Conservation (phyloP, 179 eudicot species). For the Corrigiola litoralis region DNA sequence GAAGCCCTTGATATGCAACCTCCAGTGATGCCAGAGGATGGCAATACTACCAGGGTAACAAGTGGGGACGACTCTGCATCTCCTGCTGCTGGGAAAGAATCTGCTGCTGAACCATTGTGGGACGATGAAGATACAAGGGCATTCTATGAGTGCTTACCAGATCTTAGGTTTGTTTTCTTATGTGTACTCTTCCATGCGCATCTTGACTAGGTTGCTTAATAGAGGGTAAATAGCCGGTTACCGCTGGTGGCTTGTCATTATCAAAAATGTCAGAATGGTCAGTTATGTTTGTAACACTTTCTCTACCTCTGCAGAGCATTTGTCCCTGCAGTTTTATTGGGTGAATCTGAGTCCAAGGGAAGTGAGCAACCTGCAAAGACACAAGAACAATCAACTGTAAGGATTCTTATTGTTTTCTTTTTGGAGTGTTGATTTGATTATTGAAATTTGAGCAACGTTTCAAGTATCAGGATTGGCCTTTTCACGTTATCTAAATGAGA, state of each 20-base stretch:
- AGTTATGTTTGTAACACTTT: constrained; percentile 1
- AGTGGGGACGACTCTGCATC: constrained; percentile 72
- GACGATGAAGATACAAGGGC: constrained; percentile 97
- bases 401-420: constrained; percentile 16
- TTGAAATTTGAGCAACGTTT: background rate
- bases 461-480: background rate
- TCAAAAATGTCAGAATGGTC: background rate
- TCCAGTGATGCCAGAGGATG: constrained; percentile 96
- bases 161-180: constrained; percentile 65
- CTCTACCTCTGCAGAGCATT: constrained; percentile 73
- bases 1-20: constrained; percentile 98
- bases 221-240: background rate
- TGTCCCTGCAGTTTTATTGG: constrained; percentile 95
- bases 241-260: background rate
- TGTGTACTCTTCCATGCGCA: background rate
- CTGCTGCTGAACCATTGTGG: constrained; percentile 83
- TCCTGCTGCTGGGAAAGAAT: constrained; percentile 63
- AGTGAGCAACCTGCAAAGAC: constrained; percentile 71
- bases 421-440: background rate
- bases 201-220: background rate
- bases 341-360: constrained; percentile 78
- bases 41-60: constrained; percentile 88
- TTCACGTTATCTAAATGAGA: background rate
- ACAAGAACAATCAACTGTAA: constrained; percentile 67
- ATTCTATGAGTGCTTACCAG: constrained; percentile 93